Conservation (phyloP, 768 basidiomycete genomes). For the Suillus subluteus region DNA sequence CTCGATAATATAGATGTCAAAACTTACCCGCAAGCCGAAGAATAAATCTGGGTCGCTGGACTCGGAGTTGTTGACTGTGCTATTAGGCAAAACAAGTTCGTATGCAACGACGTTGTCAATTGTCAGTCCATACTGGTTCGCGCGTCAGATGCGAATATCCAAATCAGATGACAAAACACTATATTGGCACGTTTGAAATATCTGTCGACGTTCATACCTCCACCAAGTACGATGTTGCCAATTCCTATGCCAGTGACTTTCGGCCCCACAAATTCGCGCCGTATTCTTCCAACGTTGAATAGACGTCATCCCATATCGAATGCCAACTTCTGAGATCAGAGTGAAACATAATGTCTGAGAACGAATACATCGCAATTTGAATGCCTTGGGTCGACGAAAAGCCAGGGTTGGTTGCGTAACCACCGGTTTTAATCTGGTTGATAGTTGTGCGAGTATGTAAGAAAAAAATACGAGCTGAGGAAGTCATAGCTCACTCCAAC, state of each 20-base stretch:
- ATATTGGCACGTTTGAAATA: background rate
- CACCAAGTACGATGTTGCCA: background rate
- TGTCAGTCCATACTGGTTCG: conserved; percentile 59
- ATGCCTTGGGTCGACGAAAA: background rate
- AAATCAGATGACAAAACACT: background rate
- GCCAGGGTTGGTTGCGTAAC: background rate
- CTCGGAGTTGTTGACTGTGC: conserved; percentile 40
- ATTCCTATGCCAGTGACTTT: conserved; percentile 45
- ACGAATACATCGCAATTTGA: conserved; percentile 22
- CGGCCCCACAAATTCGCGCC: conserved; percentile 60
- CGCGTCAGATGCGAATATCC: conserved; percentile 64
- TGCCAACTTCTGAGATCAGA: conserved; percentile 41
- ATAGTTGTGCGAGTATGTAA: background rate
- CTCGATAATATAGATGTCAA: conserved; percentile 3
- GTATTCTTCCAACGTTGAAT: conserved; percentile 51
- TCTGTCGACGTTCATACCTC: background rate
- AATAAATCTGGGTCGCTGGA: conserved; percentile 42
- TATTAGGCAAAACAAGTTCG: conserved; percentile 62
- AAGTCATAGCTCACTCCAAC: conserved; percentile 50
- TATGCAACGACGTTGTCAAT: conserved; percentile 56
- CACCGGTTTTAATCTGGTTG: background rate
- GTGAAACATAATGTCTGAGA: conserved; percentile 49
- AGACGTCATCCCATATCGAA: conserved; percentile 72
- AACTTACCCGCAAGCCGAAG: conserved; percentile 44
- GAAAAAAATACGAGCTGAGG: conserved; percentile 7